Evolutionary conservation across 2,329 filamentous ascomycete genomes (phyloP).

Genomic region (Fusarium nygamai): DNA sequence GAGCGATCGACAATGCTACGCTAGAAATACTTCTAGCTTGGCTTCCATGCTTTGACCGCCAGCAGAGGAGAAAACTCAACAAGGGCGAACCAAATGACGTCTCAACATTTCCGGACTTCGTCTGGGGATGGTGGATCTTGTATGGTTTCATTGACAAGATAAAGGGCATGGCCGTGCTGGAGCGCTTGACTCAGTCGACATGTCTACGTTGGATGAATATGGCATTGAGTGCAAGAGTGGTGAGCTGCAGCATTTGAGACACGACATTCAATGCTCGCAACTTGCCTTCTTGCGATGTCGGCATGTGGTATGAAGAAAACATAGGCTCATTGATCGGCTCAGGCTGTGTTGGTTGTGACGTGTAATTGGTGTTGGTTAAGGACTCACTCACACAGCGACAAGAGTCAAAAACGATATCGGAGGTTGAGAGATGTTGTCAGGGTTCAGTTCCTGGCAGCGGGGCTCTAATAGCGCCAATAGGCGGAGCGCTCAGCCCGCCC

Average conservation of each 20-base stretch:
- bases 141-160: conserved; percentile 21
- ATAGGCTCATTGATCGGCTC: background rate
- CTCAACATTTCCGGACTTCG: conserved; percentile 29
- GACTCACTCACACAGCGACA: background rate
- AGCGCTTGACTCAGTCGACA: conserved; percentile 14
- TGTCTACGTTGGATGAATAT: background rate
- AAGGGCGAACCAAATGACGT: conserved; percentile 18
- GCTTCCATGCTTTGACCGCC: conserved; percentile 24
- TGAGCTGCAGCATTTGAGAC: background rate
- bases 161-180: background rate
- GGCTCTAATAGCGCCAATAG: conserved; percentile 10
- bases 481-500: conserved; percentile 28
- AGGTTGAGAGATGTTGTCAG: conserved; percentile 18
- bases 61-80: background rate
- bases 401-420: conserved; percentile 35
- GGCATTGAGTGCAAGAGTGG: background rate
- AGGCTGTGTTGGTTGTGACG: background rate
- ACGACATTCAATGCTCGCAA: background rate
- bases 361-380: conserved; percentile 34
- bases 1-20: conserved; percentile 12
- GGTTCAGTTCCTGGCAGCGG: conserved; percentile 32
- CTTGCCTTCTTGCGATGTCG: background rate
- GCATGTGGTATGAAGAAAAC: background rate
- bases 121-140: conserved; percentile 16
- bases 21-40: conserved; percentile 17